A percentile compares a stretch with the other conserved stretches of the same genome.
Evolutionary conservation across 352 stramenopile genomes (phyloP).

Genomic region (Phytophthora megakarya): DNA sequence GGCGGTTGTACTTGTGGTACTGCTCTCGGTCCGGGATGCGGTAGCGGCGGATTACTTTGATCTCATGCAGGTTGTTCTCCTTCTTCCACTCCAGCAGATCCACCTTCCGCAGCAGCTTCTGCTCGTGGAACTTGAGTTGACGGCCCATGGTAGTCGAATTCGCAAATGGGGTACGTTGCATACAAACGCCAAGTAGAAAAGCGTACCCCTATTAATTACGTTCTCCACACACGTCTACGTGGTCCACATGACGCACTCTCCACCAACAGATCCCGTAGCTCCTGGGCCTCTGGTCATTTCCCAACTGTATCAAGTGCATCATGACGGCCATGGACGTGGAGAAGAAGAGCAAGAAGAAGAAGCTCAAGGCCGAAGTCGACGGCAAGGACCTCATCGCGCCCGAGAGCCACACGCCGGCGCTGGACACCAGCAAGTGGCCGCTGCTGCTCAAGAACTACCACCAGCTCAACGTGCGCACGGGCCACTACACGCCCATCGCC

Average conservation of each 20-base stretch:
- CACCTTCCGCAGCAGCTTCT: constrained; percentile 99
- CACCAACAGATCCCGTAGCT: constrained; percentile 27
- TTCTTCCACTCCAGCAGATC: constrained; percentile 99
- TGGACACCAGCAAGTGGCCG: constrained; percentile 98
- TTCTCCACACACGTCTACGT: background rate
- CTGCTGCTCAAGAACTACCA: constrained; percentile 99
- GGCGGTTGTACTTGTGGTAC: constrained; percentile 98
- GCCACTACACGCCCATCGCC: constrained; percentile 99
- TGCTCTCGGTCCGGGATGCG: constrained; percentile 98
- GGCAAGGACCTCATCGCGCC: constrained; percentile 83
- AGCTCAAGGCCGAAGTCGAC: constrained; percentile 66
- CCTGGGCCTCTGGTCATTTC: constrained; percentile 15
- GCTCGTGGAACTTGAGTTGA: constrained; percentile 95
- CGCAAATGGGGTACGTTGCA: background rate
- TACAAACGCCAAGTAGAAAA: constrained; percentile 24
- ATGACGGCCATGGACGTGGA: constrained; percentile 78
- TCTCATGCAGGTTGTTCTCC: constrained; percentile 98
- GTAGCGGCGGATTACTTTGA: constrained; percentile 98
- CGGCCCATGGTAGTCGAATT: constrained; percentile 67
- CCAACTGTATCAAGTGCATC: too few relatives aligned
- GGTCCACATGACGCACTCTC: constrained; percentile 23
- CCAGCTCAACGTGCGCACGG: constrained; percentile 98
- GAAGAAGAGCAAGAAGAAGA: constrained; percentile 91
- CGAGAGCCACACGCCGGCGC: constrained; percentile 82
- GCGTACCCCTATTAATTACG: constrained; percentile 13